Conservation (phyloP, 495 filamentous ascomycete genomes). For the Penicillium robsamsonii region DNA sequence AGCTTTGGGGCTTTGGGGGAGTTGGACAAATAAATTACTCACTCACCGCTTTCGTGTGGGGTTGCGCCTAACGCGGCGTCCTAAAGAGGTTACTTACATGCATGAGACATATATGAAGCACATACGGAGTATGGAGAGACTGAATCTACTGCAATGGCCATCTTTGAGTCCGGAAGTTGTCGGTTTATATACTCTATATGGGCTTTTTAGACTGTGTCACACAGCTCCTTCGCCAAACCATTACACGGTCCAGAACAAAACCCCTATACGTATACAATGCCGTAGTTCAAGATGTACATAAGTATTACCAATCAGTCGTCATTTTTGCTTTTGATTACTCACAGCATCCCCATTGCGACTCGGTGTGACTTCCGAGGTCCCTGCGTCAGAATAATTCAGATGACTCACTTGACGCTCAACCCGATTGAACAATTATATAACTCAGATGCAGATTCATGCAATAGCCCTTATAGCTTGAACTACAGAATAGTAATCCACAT, state of each 20-base stretch:
- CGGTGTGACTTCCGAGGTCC: neutral
- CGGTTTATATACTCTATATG: too few relatives aligned
- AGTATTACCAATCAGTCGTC: neutral
- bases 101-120: too few relatives aligned
- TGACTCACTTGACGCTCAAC: neutral
- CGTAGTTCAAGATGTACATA: neutral
- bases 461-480: neutral
- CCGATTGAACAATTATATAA: neutral
- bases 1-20: neutral
- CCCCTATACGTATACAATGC: neutral
- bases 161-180: too few relatives aligned
- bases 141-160: neutral
- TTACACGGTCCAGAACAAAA: neutral
- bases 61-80: neutral
- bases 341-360: neutral
- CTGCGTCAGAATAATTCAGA: neutral
- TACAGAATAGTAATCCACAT: neutral
- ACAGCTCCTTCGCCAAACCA: neutral
- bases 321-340: neutral
- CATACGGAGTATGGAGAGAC: too few relatives aligned
- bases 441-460: neutral
- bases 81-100: too few relatives aligned
- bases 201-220: neutral
- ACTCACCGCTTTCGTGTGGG: slow-evolving; percentile 1
- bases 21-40: neutral